Evolutionary conservation across 2,329 filamentous ascomycete species (phyloP), one percentile per base, ranked within the genome.

Genomic region (Claviceps spartinae): DNA sequence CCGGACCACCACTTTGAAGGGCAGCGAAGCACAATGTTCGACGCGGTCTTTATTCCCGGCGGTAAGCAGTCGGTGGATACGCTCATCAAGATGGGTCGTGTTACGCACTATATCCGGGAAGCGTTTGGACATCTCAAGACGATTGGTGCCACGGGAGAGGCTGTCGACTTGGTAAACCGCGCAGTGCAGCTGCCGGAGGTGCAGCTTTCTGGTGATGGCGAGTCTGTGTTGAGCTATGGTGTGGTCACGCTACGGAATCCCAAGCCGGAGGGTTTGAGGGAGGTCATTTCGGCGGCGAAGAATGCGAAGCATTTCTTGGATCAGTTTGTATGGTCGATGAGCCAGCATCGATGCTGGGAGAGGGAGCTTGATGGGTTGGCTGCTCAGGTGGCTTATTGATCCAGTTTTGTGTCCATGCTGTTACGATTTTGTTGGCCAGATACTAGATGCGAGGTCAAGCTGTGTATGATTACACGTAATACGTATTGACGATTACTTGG

Each of bases 71-170:
- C 80, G 1, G 68, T 86, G 45, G 69, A 76, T 50, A 80, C 79
- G 0, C 75, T 93, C 0, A 69, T 75, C 52, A 79, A 82, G 70
- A 87, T 77, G 55, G 86, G 87, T 0, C 82, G 86, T 18, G 85
- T 85, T 0, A 62, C 85, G 1, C 83, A 91, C 69, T 93, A 84
- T 79, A 69, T 91, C 4, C 77, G 84, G 2, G 88, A 93, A 65
- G 83, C 86, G 0, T 93, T 91, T 58, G 86, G 86, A 0, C 87
- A 93, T 56, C 73, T 89, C 49, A 93, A 93, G 72, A 72, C 85
- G 2, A 85, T 93, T 24, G 87, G 81, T 2, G 88, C 83, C 0
- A 85, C 83, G 0, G 86, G 85, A 0, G 85, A 89, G 62, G 86
- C 74, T 0, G 78, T 87, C 0, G 71, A 78, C 2, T 69, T 91